Conservation (phyloP, 2,329 filamentous ascomycete genomes). For the Cercospora nicotianae region DNA sequence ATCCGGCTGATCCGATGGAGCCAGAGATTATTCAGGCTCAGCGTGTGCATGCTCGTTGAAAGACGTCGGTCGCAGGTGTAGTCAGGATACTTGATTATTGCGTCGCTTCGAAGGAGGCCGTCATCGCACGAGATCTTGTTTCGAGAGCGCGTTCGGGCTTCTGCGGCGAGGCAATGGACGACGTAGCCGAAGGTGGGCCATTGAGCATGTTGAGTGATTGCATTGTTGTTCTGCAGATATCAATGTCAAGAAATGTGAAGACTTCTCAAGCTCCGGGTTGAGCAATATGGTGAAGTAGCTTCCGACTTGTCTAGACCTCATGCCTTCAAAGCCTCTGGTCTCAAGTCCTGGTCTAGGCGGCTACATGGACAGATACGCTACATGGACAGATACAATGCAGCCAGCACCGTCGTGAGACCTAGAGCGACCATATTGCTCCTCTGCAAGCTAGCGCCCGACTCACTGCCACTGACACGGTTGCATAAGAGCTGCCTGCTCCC, state of each 20-base stretch:
- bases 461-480: not conserved
- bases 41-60: not conserved
- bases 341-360: not conserved
- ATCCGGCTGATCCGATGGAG: not conserved
- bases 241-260: not conserved
- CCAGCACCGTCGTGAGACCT: not conserved
- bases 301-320: not conserved
- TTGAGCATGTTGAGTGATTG: not conserved
- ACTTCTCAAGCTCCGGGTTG: not conserved
- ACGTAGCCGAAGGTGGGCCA: not conserved
- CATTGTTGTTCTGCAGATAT: not conserved
- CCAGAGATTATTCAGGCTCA: conserved; percentile 1
- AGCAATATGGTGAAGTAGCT: not conserved
- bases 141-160: not conserved
- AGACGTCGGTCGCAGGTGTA: too few relatives aligned
- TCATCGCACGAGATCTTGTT: not conserved
- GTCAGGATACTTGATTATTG: not conserved
- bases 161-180: not conserved
- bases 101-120: not conserved
- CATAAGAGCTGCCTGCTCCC: too few relatives aligned
- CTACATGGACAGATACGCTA: not conserved
- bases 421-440: not conserved
- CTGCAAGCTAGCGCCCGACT: not conserved
- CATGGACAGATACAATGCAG: not conserved
- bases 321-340: not conserved